These are phyloP conservation scores for Geotrichum ghanense DNA, from an alignment of 805 yeast genomes.

Conservation along the genomic window DNA sequence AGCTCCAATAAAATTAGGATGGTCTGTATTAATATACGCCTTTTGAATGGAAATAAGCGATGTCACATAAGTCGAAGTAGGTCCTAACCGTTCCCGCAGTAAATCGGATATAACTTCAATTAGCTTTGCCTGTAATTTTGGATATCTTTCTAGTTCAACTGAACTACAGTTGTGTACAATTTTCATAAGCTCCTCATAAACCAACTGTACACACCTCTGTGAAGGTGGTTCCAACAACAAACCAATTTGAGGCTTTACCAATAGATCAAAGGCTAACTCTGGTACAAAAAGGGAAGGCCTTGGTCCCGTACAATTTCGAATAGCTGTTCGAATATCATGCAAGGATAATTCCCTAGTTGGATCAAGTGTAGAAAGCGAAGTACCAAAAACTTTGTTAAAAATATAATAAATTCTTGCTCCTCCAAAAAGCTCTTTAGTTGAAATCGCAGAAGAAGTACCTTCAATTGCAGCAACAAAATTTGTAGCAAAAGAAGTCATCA, in stretches of 20 bases:
- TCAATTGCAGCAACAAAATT: slow-evolving; percentile 84
- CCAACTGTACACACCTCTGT: slow-evolving; percentile 89
- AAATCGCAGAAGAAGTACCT: slow-evolving; percentile 66
- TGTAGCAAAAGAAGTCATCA: slow-evolving; percentile 90
- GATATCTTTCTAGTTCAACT: slow-evolving; percentile 77
- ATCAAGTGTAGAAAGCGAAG: slow-evolving; percentile 61
- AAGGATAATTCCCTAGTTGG: slow-evolving; percentile 76
- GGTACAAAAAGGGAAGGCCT: slow-evolving; percentile 95
- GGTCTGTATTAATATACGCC: slow-evolving; percentile 94
- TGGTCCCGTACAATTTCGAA: slow-evolving; percentile 94
- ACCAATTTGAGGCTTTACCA: slow-evolving; percentile 91
- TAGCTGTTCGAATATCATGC: slow-evolving; percentile 85
- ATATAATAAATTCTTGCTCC: slow-evolving; percentile 95
- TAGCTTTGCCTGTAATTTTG: slow-evolving; percentile 74
- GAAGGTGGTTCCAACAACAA: slow-evolving; percentile 72
- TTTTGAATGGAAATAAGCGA: slow-evolving; percentile 52
- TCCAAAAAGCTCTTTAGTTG: slow-evolving; percentile 92
- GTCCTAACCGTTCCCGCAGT: slow-evolving; percentile 85
- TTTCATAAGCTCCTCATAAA: slow-evolving; percentile 94
- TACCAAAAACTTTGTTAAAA: slow-evolving; percentile 83
- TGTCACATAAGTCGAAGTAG: slow-evolving; percentile 85
- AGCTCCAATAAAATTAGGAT: slow-evolving; percentile 92
- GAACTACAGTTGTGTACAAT: slow-evolving; percentile 87
- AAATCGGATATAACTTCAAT: slow-evolving; percentile 88
- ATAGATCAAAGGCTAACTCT: slow-evolving; percentile 87